Evolutionary conservation across 371 early-diverging fungal genomes (phyloP).

Genomic region (Mortierella sp.): DNA sequence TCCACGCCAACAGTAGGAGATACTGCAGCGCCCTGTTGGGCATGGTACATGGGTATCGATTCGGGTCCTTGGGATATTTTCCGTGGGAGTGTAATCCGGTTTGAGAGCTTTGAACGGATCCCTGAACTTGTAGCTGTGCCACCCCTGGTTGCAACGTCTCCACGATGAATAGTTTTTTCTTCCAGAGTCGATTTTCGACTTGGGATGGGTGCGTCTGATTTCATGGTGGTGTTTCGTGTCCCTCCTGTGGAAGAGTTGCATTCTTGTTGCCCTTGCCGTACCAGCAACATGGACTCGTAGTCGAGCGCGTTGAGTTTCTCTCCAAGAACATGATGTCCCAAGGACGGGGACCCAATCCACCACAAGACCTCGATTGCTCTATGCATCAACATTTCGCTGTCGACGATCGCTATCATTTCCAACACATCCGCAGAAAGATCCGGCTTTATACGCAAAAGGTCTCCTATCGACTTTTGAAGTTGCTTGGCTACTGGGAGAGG

Average conservation of each 20-base stretch:
- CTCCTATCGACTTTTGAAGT: conserved; percentile 62
- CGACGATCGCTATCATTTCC: conserved; percentile 62
- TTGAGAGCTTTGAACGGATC: conserved; percentile 12
- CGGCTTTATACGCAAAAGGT: conserved; percentile 62
- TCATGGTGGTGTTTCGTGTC: conserved; percentile 3
- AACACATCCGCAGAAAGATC: conserved; percentile 65
- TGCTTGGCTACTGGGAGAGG: conserved; percentile 53
- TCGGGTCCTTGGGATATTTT: conserved; percentile 5
- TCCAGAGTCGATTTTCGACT: conserved; percentile 47
- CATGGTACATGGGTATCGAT: background rate
- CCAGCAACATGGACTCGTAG: conserved; percentile 35
- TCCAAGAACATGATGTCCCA: conserved; percentile 63
- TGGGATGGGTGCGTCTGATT: conserved; percentile 21
- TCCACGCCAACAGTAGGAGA: conserved; percentile 11
- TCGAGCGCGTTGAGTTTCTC: conserved; percentile 58
- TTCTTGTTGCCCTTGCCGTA: conserved; percentile 20
- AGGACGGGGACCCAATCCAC: conserved; percentile 55
- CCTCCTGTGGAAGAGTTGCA: background rate
- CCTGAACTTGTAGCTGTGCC: conserved; percentile 9
- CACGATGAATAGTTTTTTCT: conserved; percentile 19
- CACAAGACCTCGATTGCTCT: conserved; percentile 40
- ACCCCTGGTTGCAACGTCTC: conserved; percentile 14
- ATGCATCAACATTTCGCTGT: conserved; percentile 31
- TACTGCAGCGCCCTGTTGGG: conserved; percentile 2
- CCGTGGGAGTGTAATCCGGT: conserved; percentile 26